Percentiles rank a stretch among this genome's conserved stretches.
These are phyloP conservation scores for Naumovozyma baii DNA, from an alignment of 805 yeast species.

Conservation along the genomic window DNA sequence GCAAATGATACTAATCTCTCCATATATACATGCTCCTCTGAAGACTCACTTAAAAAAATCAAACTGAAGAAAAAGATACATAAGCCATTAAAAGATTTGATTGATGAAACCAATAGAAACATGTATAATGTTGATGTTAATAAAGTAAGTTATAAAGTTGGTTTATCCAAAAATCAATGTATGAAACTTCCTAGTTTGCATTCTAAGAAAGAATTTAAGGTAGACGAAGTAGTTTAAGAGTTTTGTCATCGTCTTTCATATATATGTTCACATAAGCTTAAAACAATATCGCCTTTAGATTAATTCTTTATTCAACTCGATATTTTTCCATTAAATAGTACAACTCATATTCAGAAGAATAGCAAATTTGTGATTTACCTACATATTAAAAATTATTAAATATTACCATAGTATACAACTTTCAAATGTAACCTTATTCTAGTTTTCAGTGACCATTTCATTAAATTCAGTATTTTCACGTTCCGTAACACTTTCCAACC, in stretches of 20 bases:
- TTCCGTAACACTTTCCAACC: slow-evolving; percentile 21
- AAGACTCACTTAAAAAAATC: neutral
- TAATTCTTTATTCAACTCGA: too few species aligned
- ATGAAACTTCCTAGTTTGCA: slow-evolving; percentile 11
- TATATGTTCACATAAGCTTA: neutral
- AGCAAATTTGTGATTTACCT: too few species aligned
- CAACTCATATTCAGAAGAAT: too few species aligned
- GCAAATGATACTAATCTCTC: neutral
- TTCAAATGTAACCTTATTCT: too few species aligned
- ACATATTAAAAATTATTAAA: too few species aligned
- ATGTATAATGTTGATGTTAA: slow-evolving; percentile 20
- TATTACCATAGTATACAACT: too few species aligned
- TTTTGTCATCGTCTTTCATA: too few species aligned
- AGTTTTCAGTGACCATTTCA: slow-evolving; percentile 3
- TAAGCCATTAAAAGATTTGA: slow-evolving; percentile 21
- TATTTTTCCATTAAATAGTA: too few species aligned
- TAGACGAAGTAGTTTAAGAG: neutral
- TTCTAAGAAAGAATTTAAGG: slow-evolving; percentile 1
- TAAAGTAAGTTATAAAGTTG: slow-evolving; percentile 18
- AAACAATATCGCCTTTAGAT: too few species aligned
- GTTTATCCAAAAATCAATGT: slow-evolving; percentile 15
- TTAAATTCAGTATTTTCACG: slow-evolving; percentile 2
- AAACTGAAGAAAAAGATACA: slow-evolving; percentile 7
- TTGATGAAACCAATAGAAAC: slow-evolving; percentile 17
- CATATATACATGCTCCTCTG: neutral